Conservation (phyloP, 495 filamentous ascomycete genomes). For the Neurospora discreta region DNA sequence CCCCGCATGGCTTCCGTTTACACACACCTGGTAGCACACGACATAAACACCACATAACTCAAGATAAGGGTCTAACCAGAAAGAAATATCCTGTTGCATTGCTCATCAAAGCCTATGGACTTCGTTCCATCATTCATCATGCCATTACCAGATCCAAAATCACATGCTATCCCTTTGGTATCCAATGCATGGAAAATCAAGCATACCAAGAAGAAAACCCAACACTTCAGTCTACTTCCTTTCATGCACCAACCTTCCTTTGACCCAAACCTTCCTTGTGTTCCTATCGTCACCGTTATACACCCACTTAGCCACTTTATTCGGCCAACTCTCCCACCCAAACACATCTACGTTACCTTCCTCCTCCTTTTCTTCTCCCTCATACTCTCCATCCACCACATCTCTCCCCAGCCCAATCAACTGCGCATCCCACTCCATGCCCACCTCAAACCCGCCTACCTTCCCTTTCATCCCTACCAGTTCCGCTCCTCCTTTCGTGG, state of each 20-base stretch:
- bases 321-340: conserved; percentile 71
- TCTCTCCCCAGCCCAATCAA: conserved; percentile 50
- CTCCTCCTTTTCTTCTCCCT: conserved; percentile 16
- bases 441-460: conserved; percentile 68
- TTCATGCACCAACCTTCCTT: conserved; percentile 63
- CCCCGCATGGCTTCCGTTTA: too few species aligned
- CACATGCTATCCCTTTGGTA: background rate
- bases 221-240: conserved; percentile 10
- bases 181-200: background rate
- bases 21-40: background rate
- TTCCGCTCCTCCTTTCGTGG: conserved; percentile 67
- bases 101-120: background rate
- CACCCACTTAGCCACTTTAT: conserved; percentile 78
- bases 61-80: background rate
- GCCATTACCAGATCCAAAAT: background rate
- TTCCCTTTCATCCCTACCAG: conserved; percentile 58
- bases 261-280: conserved; percentile 69
- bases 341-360: conserved; percentile 63
- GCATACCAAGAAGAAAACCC: background rate
- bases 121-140: background rate
- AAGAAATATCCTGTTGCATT: background rate
- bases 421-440: conserved; percentile 88
- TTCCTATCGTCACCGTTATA: conserved; percentile 82
- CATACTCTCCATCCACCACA: conserved; percentile 20
- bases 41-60: background rate